Conservation (phyloP, 2,329 filamentous ascomycete genomes). For the Fusarium redolens region DNA sequence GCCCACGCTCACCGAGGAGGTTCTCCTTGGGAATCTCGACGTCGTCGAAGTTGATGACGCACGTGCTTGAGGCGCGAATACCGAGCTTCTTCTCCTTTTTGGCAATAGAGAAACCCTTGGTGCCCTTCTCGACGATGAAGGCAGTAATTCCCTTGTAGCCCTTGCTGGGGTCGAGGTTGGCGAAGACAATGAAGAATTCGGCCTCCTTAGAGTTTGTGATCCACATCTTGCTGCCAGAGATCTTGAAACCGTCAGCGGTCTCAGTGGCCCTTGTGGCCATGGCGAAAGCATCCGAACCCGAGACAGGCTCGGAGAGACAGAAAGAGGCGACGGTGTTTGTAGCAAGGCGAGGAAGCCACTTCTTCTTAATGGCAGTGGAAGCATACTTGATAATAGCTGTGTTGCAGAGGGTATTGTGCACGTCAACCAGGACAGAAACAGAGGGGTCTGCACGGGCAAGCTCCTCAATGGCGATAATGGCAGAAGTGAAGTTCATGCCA, state of each 20-base stretch:
- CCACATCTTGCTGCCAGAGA: constrained; percentile 98
- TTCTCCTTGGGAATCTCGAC: constrained; percentile 90
- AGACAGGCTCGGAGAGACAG: constrained; percentile 91
- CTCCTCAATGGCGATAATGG: constrained; percentile 97
- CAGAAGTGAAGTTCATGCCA: constrained; percentile 98
- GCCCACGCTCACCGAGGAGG: constrained; percentile 85
- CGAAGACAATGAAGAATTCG: constrained; percentile 96
- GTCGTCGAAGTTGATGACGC: constrained; percentile 97
- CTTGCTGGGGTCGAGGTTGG: constrained; percentile 90
- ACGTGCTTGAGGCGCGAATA: constrained; percentile 95
- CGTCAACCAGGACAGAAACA: constrained; percentile 94
- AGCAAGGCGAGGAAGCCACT: constrained; percentile 89
- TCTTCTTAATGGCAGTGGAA: constrained; percentile 79
- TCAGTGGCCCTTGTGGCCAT: constrained; percentile 90
- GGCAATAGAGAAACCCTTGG: constrained; percentile 89
- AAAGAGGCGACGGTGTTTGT: constrained; percentile 93
- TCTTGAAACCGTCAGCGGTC: constrained; percentile 84
- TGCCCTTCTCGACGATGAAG: constrained; percentile 92
- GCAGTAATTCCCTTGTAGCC: constrained; percentile 98
- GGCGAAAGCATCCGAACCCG: constrained; percentile 95
- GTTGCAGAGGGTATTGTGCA: constrained; percentile 98
- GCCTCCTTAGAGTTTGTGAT: constrained; percentile 98
- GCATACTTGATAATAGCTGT: constrained; percentile 90
- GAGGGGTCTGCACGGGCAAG: constrained; percentile 93
- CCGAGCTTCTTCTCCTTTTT: constrained; percentile 99